These are phyloP conservation scores for Mayamaea pseudoterrestris DNA, from an alignment of 108 stramenopile species.

Conservation along the genomic window DNA sequence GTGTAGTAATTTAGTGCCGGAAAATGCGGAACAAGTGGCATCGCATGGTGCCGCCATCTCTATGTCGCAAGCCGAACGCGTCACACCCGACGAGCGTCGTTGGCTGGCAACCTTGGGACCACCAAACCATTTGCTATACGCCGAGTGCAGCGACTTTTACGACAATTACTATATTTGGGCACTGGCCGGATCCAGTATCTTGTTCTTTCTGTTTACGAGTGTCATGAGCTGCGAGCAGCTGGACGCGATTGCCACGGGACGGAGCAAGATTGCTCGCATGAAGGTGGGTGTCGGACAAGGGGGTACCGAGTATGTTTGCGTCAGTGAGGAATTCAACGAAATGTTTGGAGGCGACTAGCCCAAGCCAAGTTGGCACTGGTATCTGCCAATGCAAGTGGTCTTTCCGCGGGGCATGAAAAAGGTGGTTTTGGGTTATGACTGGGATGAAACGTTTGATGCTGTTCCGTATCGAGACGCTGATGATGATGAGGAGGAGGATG, in stretches of 20 bases:
- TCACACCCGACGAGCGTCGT: too few relatives aligned
- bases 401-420: conserved; percentile 65
- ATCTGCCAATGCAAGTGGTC: conserved; percentile 63
- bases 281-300: conserved; percentile 66
- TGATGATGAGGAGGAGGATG: too few relatives aligned
- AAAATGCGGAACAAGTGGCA: neutral
- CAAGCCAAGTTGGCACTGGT: too few relatives aligned
- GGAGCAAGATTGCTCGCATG: conserved; percentile 88
- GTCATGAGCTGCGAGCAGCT: conserved; percentile 93
- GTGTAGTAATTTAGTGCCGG: neutral
- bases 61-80: too few relatives aligned
- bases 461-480: too few relatives aligned
- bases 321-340: conserved; percentile 82
- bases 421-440: conserved; percentile 71
- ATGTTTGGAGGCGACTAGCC: conserved; percentile 90
- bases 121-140: too few relatives aligned
- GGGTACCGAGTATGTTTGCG: conserved; percentile 49
- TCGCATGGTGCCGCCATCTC: too few relatives aligned
- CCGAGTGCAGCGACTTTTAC: too few relatives aligned
- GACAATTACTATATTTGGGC: too few relatives aligned
- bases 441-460: too few relatives aligned
- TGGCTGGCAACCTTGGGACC: too few relatives aligned
- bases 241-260: conserved; percentile 75
- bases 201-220: conserved; percentile 91
- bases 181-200: conserved; percentile 36